Evolutionary conservation across 768 basidiomycete genomes (phyloP), one percentile per base, ranked within the genome.

Genomic region (Trametes cubensis): DNA sequence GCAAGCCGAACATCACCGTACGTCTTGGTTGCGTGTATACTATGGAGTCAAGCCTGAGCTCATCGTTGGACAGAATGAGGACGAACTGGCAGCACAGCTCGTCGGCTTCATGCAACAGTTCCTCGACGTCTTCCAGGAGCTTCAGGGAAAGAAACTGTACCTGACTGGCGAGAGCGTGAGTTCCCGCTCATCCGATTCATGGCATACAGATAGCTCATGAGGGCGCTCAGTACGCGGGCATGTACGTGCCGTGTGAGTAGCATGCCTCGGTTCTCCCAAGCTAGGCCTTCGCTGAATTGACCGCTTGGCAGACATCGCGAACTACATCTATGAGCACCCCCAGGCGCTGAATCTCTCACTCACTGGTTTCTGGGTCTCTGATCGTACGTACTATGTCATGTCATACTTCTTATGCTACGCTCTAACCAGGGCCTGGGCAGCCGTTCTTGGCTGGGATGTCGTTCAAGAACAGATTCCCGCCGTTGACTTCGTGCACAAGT

Each of bases 141-240:
- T 92, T 49, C 89, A 90, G 70, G 80, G 80, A 21, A 90, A 88
- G 76, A 89, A 87, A 11, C 75, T 90, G 5, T 92, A 84, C 69
- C 67, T 91, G 4, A 77, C 83, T 17, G 90, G 90, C 26, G 89
- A 91, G 76, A 91, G 90, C 71, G 89, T 91, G 69, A 71, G 89
- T 66, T 7, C 34, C 34, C 14, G 0, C 2, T 6, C 23, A 13
- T 14, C 13, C n/a, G 0, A 20, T 45, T 6, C 47, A 30, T 21
- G 2, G 18, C 3, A 18, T 5, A 21, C 20, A 6, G 20, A 25
- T 14, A 11, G 10, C 45, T n/a, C 13, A 23, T 13, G 45, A 44
- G 15, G 34, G 18, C 23, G 58, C 13, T 23, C 60, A 89, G 90
- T 90, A 90, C 65, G 89, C 88, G 1, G 90, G 90, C 63, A 85